These are phyloP conservation scores for Periconia macrospinosa DNA, from an alignment of 2,329 filamentous ascomycete species.

Conservation along the genomic window DNA sequence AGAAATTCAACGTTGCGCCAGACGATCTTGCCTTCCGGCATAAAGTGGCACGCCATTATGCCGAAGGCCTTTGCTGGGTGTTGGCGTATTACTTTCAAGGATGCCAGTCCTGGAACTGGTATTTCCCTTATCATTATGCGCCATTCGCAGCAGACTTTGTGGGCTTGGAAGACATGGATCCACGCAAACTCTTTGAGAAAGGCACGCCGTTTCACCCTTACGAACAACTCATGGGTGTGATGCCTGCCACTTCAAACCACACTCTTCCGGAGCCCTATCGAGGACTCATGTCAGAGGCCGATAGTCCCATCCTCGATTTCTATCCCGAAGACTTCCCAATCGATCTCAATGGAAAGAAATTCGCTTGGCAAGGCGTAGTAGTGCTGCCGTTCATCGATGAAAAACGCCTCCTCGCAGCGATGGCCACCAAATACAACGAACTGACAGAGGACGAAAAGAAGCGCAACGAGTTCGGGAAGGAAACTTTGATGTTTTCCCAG, in stretches of 20 bases:
- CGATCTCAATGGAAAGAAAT: constrained; percentile 96
- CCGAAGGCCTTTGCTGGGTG: constrained; percentile 94
- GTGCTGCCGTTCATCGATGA: constrained; percentile 96
- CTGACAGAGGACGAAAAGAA: constrained; percentile 74
- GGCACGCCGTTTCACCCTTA: constrained; percentile 87
- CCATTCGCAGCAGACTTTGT: constrained; percentile 96
- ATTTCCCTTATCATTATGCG: constrained; percentile 97
- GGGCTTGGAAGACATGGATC: constrained; percentile 73
- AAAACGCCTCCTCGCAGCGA: constrained; percentile 77
- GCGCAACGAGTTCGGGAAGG: constrained; percentile 78
- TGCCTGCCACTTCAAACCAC: constrained; percentile 90
- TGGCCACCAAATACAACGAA: constrained; percentile 78
- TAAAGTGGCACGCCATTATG: constrained; percentile 86
- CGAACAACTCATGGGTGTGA: constrained; percentile 96
- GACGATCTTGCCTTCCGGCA: constrained; percentile 84
- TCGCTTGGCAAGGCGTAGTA: constrained; percentile 95
- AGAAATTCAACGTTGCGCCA: constrained; percentile 87
- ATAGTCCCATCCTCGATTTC: constrained; percentile 95
- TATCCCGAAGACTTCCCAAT: constrained; percentile 93
- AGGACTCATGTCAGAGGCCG: constrained; percentile 80
- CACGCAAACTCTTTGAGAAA: constrained; percentile 72
- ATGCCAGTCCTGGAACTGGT: constrained; percentile 99
- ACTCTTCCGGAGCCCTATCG: constrained; percentile 88
- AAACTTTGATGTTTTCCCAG: constrained; percentile 83
- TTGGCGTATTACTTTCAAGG: constrained; percentile 97